Evolutionary conservation across 805 yeast genomes (phyloP), one percentile per base, ranked within the genome.

Genomic region (Candida parachauliodes): DNA sequence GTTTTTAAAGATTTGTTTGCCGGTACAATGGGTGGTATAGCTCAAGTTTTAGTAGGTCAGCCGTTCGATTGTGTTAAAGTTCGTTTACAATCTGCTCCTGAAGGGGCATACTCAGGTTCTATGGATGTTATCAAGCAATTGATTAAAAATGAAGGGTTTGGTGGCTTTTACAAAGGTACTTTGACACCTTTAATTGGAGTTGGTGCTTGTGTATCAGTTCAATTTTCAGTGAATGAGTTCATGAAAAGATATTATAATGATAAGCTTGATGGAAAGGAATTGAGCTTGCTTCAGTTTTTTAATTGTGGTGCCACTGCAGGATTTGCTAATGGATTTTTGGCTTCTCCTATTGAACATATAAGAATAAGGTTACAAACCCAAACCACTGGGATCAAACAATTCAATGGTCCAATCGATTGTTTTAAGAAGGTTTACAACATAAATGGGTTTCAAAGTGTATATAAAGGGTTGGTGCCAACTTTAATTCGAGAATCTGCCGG

Each of bases 131-230:
- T 88, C 15, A 74, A 75, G 53, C 73, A 79, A 49, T 68, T 93
- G 39, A 30, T 91, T 26, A 68, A 71, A 28, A 57, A 57, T 35
- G 71, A 66, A 43, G 72, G 72, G 5, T 51, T 62, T 12, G 53
- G 49, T 26, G 74, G 70, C 0, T 67, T 68, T 45, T 68, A 68
- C 46, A 68, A 68, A 43, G 74, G 74, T 14, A 66, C 74, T 15
- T 62, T 68, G 52, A 68, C 72, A 10, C 72, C 73, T 5, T 59
- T 67, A 47, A 55, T 68, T 28, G 74, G 74, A 5, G 72, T 91
- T n/a, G 98, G 98, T 36, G 96, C 95, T 0, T 89, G 97, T 70
- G 97, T 93, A 9, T 86, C 96, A 7, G 85, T 91, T 28, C 98
- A 93, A 62, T 93, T 93, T 55, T 93, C 96, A 32, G 95, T 88